Conservation (phyloP, 1,284 basidiomycete genomes). For the Xerocomus cyaneibrunnescens region DNA sequence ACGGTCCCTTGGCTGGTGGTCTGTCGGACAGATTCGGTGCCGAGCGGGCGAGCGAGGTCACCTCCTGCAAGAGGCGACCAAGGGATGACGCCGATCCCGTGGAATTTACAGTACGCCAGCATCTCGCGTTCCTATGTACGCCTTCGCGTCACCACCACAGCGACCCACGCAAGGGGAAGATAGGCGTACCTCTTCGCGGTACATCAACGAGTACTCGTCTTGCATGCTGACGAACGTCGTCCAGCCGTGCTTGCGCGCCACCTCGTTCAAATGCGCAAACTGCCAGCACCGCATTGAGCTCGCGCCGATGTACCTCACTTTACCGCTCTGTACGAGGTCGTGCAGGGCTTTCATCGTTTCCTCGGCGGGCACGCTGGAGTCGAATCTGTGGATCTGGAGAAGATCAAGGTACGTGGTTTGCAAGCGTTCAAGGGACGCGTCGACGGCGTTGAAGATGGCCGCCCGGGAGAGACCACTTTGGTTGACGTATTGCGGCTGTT, state of each 20-base stretch:
- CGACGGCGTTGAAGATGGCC: constrained; percentile 46
- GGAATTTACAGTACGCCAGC: constrained; percentile 45
- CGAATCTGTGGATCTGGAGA: constrained; percentile 45
- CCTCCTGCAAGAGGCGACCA: constrained; percentile 43
- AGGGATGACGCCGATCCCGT: constrained; percentile 48
- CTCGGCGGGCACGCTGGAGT: constrained; percentile 35
- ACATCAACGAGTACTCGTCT: constrained; percentile 42
- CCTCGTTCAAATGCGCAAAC: constrained; percentile 41
- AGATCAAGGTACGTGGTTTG: constrained; percentile 48
- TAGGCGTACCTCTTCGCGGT: constrained; percentile 38
- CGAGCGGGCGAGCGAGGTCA: constrained; percentile 40
- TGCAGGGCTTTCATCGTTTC: constrained; percentile 50
- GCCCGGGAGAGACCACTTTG: constrained; percentile 41
- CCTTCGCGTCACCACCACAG: background rate
- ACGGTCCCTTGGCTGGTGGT: constrained; percentile 24
- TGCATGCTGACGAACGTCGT: constrained; percentile 40
- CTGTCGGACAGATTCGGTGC: constrained; percentile 29
- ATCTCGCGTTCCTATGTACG: constrained; percentile 45
- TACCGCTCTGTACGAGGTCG: constrained; percentile 42
- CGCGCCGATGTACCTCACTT: constrained; percentile 45
- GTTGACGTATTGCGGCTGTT: constrained; percentile 40
- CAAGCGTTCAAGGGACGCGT: constrained; percentile 43
- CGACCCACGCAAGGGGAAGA: too few relatives aligned
- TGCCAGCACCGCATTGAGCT: constrained; percentile 45
- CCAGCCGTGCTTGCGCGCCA: constrained; percentile 30